Evolutionary conservation across 805 yeast genomes (phyloP), one percentile per base, ranked within the genome.

Genomic region (Candida andamanensis): DNA sequence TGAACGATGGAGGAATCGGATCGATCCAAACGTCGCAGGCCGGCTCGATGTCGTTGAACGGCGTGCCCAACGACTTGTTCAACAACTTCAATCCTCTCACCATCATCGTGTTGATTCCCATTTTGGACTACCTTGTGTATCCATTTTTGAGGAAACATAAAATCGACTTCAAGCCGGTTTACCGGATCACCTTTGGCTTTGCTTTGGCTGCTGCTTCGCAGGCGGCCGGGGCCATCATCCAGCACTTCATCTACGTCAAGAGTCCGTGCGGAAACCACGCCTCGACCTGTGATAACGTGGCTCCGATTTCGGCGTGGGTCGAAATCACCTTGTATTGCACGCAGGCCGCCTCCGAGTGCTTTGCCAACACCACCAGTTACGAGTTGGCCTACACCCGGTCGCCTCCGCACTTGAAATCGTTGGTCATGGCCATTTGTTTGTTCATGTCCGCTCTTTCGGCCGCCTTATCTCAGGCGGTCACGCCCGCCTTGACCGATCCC

Each of bases 21-120:
- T 54, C 68, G 24, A 50, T 56, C 40, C 73, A 67, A 46, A 70
- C 64, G 36, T 67, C 75, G 3, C 77, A 72, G 50, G 76, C 77
- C 29, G 75, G 74, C 39, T 62, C 74, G 18, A 70, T 73, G 78
- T 50, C 63, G 8, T 56, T 70, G 18, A 54, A 68, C 18, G 74
- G 75, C 28, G 74, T 74, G 43, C 78, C 78, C 37, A 73, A 73
- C 45, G 78, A 74, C 58, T 62, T 73, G 44, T 69, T 72, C 56
- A 64, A 58, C 41, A 72, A 71, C 46, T 71, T 74, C 56, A 73
- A 74, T 44, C 76, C 75, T 27, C 58, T 73, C 37, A 65, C 77
- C 12, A 74, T 73, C 44, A 69, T 73, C 39, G 58, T 72, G 29
- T 54, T 69, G 37, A 63, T 73, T 36, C 79, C 78, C 38, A 55